A percentile compares a stretch with the other conserved stretches of the same genome.
phyloP scores from a whole-genome alignment of 2,329 filamentous ascomycete genomes.

The Exophiala bonariae region DNA sequence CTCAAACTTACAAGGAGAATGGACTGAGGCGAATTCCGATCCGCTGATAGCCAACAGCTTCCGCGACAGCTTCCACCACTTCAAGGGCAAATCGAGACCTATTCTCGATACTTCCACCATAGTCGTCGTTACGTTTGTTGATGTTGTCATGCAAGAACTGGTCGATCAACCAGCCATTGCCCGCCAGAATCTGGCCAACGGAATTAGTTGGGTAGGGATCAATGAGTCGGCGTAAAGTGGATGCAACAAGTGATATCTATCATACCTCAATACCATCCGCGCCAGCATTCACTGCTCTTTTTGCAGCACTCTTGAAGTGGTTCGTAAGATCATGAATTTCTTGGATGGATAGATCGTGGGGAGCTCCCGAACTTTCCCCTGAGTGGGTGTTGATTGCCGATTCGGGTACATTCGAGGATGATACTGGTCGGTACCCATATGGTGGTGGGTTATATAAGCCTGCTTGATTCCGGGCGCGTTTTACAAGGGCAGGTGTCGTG shows the following conservation, averaged over 20 bases:
- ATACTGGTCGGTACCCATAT: not conserved
- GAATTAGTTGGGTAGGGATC: not conserved
- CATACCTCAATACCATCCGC: not conserved
- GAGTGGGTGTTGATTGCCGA: not conserved
- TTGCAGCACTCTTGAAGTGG: not conserved
- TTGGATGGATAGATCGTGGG: constrained; percentile 8
- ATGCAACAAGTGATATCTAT: too few species aligned
- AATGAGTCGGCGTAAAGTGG: constrained; percentile 30
- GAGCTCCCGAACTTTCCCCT: constrained; percentile 13
- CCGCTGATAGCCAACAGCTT: not conserved
- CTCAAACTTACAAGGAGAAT: not conserved
- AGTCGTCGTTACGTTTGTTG: not conserved
- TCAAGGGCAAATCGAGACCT: not conserved
- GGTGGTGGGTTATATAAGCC: not conserved
- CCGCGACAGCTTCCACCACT: not conserved
- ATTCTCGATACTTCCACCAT: not conserved
- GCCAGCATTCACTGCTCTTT: not conserved
- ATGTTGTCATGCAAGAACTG: not conserved
- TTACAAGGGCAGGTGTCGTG: not conserved
- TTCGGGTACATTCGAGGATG: not conserved
- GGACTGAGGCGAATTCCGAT: not conserved
- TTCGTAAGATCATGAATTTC: not conserved
- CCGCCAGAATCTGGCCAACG: not conserved
- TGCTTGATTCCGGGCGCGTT: not conserved
- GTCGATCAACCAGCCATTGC: not conserved